Percentiles rank a stretch among this genome's conserved stretches.
phyloP scores from a whole-genome alignment of 805 yeast species.

The Kluyveromyces lactis region DNA sequence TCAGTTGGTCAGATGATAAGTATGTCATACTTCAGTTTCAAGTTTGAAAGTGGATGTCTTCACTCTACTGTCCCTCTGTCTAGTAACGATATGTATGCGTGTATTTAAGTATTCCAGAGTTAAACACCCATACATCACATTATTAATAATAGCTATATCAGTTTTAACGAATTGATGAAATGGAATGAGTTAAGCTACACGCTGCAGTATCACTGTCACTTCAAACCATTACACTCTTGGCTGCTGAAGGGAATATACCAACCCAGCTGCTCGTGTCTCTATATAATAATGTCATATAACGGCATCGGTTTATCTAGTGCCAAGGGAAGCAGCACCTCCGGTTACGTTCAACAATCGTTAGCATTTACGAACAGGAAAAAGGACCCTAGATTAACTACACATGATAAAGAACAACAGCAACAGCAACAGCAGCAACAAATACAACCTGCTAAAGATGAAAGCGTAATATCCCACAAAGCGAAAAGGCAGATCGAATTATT shows the following conservation, averaged over 20 bases:
- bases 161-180: no score
- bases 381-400: not conserved
- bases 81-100: no score
- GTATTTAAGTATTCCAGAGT: no score
- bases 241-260: no score
- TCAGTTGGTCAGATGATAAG: constrained; percentile 19
- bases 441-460: constrained; percentile 5
- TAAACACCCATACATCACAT: no score
- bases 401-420: constrained; percentile 3
- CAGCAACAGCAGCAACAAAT: not conserved
- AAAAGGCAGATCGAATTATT: constrained; percentile 22
- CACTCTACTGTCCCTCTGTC: no score
- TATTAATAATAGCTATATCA: no score
- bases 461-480: constrained; percentile 13
- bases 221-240: no score
- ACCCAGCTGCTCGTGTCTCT: no score
- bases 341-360: constrained; percentile 26
- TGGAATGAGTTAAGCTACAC: no score
- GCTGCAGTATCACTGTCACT: no score
- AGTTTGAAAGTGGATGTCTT: constrained; percentile 15
- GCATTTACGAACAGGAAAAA: constrained; percentile 13
- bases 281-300: constrained; percentile 21
- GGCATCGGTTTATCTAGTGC: constrained; percentile 27
- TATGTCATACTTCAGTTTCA: constrained; percentile 26
- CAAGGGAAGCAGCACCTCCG: constrained; percentile 29